These are phyloP conservation scores for Rosellinia necatrix DNA, from an alignment of 2,329 filamentous ascomycete species.

Conservation along the genomic window DNA sequence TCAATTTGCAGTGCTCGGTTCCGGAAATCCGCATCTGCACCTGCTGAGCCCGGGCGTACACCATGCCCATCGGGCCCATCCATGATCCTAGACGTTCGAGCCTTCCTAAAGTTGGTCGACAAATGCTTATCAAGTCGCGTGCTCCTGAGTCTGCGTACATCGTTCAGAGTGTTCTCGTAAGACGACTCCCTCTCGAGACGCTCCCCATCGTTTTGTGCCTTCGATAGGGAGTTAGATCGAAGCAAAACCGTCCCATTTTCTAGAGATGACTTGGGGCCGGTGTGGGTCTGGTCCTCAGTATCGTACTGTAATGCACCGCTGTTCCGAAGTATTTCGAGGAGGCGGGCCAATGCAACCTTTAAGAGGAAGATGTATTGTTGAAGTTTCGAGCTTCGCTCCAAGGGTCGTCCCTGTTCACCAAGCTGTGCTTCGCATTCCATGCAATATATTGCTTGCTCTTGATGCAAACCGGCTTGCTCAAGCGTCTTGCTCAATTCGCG, in stretches of 20 bases:
- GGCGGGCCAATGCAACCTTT: conserved; percentile 84
- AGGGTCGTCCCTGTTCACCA: conserved; percentile 57
- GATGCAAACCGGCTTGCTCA: conserved; percentile 72
- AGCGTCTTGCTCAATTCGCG: conserved; percentile 71
- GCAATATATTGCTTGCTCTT: conserved; percentile 74
- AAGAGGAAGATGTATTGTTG: conserved; percentile 95
- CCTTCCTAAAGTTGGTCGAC: conserved; percentile 89
- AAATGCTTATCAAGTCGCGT: conserved; percentile 93
- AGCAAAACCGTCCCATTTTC: conserved; percentile 59
- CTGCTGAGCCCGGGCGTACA: conserved; percentile 73
- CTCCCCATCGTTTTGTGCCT: conserved; percentile 71
- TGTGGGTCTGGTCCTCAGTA: conserved; percentile 71
- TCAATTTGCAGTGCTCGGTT: conserved; percentile 73
- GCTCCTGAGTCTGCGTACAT: conserved; percentile 88
- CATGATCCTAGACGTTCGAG: conserved; percentile 88
- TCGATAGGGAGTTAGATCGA: conserved; percentile 71
- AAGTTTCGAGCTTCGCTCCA: conserved; percentile 80
- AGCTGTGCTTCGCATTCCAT: conserved; percentile 64
- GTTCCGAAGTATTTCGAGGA: conserved; percentile 83
- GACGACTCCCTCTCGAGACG: conserved; percentile 70
- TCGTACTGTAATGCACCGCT: conserved; percentile 80
- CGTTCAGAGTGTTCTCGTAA: conserved; percentile 94
- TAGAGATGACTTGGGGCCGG: conserved; percentile 59
- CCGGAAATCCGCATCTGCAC: conserved; percentile 58
- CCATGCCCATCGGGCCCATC: conserved; percentile 77